phyloP scores from a whole-genome alignment of 306 rosid species.

The Castanea crenata region DNA sequence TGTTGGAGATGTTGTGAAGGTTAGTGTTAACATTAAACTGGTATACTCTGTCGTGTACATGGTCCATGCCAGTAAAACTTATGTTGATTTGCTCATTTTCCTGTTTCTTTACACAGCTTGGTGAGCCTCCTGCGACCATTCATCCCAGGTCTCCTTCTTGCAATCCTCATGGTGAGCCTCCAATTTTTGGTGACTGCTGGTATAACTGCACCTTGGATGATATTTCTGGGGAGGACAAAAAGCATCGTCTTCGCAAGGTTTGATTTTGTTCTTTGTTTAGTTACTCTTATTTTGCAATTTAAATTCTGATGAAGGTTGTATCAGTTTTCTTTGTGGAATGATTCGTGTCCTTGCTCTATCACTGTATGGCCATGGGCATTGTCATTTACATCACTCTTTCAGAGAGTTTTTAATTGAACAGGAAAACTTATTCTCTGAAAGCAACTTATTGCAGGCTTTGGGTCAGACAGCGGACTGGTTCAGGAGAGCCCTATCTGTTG shows the following conservation, averaged over 20 bases:
- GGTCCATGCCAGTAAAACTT: constrained; percentile 5
- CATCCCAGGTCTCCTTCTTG: constrained; percentile 68
- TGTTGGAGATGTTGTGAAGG: constrained; percentile 83
- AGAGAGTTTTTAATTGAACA: not conserved
- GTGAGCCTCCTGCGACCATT: constrained; percentile 71
- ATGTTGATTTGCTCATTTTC: constrained; percentile 8
- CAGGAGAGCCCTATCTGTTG: constrained; percentile 87
- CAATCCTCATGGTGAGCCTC: constrained; percentile 74
- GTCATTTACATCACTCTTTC: not conserved
- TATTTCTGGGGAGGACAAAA: constrained; percentile 90
- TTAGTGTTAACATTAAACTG: constrained; percentile 31
- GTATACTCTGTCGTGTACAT: not conserved
- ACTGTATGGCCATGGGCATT: not conserved
- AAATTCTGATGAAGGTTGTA: not conserved
- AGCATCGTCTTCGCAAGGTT: constrained; percentile 82
- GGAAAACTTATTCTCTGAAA: constrained; percentile 23
- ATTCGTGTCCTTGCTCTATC: not conserved
- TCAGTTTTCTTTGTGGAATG: constrained; percentile 4
- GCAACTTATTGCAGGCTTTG: constrained; percentile 62
- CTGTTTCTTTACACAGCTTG: constrained; percentile 56
- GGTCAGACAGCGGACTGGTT: constrained; percentile 98
- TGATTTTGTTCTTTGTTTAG: constrained; percentile 10
- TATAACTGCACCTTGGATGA: constrained; percentile 92
- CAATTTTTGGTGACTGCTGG: constrained; percentile 93
- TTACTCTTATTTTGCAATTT: constrained; percentile 3